These are phyloP conservation scores for Calocybe cyanea DNA, from an alignment of 768 basidiomycete species.

Conservation along the genomic window DNA sequence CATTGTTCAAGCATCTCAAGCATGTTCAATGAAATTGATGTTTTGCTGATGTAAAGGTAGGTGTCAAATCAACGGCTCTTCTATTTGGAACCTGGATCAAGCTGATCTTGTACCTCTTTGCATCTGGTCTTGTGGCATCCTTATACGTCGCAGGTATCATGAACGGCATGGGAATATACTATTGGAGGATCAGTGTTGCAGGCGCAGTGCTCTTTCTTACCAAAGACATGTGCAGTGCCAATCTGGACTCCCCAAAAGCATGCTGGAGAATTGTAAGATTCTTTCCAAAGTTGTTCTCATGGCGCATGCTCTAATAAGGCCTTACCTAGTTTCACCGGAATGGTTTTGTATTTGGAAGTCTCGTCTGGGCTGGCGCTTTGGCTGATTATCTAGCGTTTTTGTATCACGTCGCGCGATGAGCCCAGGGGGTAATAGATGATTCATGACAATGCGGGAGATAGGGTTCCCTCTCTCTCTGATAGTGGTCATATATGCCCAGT, in stretches of 20 bases:
- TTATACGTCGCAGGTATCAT: slow-evolving; percentile 23
- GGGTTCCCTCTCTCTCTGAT: too few species aligned
- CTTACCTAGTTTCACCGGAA: slow-evolving; percentile 6
- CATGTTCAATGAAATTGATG: too few species aligned
- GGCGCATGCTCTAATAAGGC: background rate
- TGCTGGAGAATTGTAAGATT: slow-evolving; percentile 11
- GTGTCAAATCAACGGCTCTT: slow-evolving; percentile 60
- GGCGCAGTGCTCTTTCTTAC: slow-evolving; percentile 8
- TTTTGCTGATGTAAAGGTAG: slow-evolving; percentile 46
- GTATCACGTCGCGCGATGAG: too few species aligned
- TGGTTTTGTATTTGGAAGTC: slow-evolving; percentile 9
- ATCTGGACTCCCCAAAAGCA: slow-evolving; percentile 10
- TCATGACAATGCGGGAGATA: too few species aligned
- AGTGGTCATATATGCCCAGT: too few species aligned
- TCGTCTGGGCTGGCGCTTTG: slow-evolving; percentile 4
- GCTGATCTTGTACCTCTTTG: slow-evolving; percentile 41
- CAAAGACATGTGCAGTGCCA: slow-evolving; percentile 10
- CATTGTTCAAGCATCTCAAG: too few species aligned
- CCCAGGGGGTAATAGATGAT: too few species aligned
- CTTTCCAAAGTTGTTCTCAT: background rate
- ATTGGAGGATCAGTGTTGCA: slow-evolving; percentile 4
- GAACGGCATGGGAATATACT: slow-evolving; percentile 18
- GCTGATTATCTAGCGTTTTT: slow-evolving; percentile 10
- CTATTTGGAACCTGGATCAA: slow-evolving; percentile 46
- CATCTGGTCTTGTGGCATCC: slow-evolving; percentile 17